phyloP scores from a whole-genome alignment of 164 flowering plant species.

The Chimonanthus praecox region DNA sequence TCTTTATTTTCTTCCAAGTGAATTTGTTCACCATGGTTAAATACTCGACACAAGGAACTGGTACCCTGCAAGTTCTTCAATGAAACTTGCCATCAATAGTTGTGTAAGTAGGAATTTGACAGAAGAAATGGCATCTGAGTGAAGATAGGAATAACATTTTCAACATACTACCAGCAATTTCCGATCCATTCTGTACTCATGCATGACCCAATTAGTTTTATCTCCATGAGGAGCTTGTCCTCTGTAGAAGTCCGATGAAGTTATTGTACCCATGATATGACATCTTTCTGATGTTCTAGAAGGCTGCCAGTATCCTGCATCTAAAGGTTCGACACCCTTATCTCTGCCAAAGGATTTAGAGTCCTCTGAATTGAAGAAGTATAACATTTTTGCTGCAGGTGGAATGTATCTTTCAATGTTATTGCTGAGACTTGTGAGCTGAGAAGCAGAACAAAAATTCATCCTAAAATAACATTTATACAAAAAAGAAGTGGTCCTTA shows the following conservation, averaged over 20 bases:
- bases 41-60: conserved; percentile 38
- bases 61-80: conserved; percentile 40
- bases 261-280: conserved; percentile 38
- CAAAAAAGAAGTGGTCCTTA: too few species aligned
- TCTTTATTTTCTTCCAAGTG: conserved; percentile 3
- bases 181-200: conserved; percentile 35
- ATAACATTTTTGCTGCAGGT: conserved; percentile 44
- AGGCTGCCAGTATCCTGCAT: conserved; percentile 42
- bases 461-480: too few species aligned
- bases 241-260: conserved; percentile 34
- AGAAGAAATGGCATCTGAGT: conserved; percentile 5
- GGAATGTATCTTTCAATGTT: not conserved
- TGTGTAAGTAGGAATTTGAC: conserved; percentile 14
- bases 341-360: not conserved
- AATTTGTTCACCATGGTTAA: conserved; percentile 14
- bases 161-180: conserved; percentile 24
- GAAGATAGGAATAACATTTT: not conserved
- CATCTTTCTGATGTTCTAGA: conserved; percentile 21
- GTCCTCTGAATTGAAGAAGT: conserved; percentile 20
- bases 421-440: too few species aligned
- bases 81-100: conserved; percentile 16
- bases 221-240: conserved; percentile 26
- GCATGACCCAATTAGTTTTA: conserved; percentile 53
- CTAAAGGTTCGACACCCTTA: conserved; percentile 7
- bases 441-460: too few species aligned